These are phyloP conservation scores for Cordia subcordata DNA, from an alignment of 257 asterid genomes.

Conservation along the genomic window DNA sequence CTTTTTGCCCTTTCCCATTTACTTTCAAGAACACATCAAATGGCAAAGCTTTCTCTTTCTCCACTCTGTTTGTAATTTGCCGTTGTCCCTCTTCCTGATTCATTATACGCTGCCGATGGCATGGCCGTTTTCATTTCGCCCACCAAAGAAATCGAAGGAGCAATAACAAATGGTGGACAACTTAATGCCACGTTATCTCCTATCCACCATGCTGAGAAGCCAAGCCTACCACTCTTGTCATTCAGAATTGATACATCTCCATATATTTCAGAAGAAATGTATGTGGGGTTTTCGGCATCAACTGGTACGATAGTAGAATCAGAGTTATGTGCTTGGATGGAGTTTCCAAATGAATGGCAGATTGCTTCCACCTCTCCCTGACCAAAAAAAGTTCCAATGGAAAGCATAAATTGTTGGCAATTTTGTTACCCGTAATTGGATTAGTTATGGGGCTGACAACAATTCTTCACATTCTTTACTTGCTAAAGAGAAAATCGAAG, in stretches of 20 bases:
- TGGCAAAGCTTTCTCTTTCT: background rate
- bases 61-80: background rate
- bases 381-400: background rate
- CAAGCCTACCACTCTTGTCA: slow-evolving; percentile 15
- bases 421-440: slow-evolving; percentile 1
- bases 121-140: slow-evolving; percentile 11
- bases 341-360: slow-evolving; percentile 21
- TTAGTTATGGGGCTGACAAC: background rate
- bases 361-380: slow-evolving; percentile 10
- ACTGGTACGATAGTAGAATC: background rate
- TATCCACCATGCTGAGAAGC: background rate
- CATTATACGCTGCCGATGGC: slow-evolving; percentile 10
- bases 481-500: slow-evolving; percentile 1
- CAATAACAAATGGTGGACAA: background rate
- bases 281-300: slow-evolving; percentile 17
- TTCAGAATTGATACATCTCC: background rate
- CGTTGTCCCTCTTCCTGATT: background rate
- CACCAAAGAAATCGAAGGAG: slow-evolving; percentile 8
- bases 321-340: slow-evolving; percentile 23
- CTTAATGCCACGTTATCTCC: slow-evolving; percentile 22
- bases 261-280: slow-evolving; percentile 6
- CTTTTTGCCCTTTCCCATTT: background rate
- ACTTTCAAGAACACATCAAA: background rate
- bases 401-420: background rate
- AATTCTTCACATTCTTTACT: too few relatives aligned